These are phyloP conservation scores for barley (Hordeum vulgare) DNA, from an alignment of 176 grass and related monocot genomes.

Conservation along the genomic window DNA sequence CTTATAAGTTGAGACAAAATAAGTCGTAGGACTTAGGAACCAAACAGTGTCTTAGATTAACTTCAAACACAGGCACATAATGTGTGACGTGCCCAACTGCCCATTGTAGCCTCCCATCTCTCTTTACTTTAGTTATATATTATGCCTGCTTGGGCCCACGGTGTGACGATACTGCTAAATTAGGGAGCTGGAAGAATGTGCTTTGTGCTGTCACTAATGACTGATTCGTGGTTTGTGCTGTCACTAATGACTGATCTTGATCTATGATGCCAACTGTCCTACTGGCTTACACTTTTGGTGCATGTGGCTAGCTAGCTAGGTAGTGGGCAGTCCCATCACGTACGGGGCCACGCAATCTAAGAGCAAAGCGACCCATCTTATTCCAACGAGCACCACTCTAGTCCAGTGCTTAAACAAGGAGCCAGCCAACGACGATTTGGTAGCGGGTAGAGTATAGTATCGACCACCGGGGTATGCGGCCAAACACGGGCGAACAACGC, in stretches of 20 bases:
- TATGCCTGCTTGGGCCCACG: neutral
- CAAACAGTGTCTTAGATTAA: too few species aligned
- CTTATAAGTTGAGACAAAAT: too few species aligned
- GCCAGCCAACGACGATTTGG: neutral
- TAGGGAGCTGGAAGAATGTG: neutral
- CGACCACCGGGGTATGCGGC: neutral
- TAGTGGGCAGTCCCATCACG: neutral
- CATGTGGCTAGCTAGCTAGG: neutral
- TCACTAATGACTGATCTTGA: slow-evolving; percentile 21
- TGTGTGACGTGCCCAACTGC: neutral
- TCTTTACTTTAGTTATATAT: neutral
- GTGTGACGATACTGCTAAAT: neutral
- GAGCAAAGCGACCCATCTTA: too few species aligned
- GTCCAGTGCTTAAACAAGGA: too few species aligned
- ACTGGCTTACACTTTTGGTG: neutral
- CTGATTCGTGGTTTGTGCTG: slow-evolving; percentile 13
- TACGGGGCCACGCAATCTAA: slow-evolving; percentile 28
- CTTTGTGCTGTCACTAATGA: slow-evolving; percentile 16
- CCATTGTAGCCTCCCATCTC: neutral
- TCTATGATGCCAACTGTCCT: slow-evolving; percentile 18
- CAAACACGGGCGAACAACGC: neutral
- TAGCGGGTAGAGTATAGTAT: neutral
- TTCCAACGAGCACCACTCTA: too few species aligned
- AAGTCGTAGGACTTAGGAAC: too few species aligned
- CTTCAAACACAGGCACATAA: slow-evolving; percentile 4